phyloP scores from a whole-genome alignment of 2,329 filamentous ascomycete species.

The Aspergillus eucalypticola region DNA sequence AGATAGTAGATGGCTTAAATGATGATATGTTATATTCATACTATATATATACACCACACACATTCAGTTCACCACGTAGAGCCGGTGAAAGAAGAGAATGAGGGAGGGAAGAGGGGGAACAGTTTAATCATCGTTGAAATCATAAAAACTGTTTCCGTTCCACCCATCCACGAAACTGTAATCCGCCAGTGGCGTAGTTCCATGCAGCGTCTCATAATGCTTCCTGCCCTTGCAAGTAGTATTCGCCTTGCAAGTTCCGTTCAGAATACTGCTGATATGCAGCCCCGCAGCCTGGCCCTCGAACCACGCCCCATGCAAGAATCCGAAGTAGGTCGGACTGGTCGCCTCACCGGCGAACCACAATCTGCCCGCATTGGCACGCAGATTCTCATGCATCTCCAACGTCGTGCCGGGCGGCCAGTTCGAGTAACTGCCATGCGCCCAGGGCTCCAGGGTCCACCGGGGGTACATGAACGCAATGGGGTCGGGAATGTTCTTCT shows the following conservation, averaged over 20 bases:
- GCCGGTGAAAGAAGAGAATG: no score
- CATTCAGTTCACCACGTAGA: no score
- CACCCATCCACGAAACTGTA: slow-evolving; percentile 31
- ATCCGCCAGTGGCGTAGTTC: slow-evolving; percentile 27
- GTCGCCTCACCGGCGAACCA: slow-evolving; percentile 68
- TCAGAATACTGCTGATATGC: slow-evolving; percentile 26
- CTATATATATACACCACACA: no score
- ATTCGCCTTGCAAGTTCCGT: slow-evolving; percentile 21
- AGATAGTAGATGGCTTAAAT: not conserved
- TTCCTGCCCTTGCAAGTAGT: slow-evolving; percentile 20
- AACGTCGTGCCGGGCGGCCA: slow-evolving; percentile 66
- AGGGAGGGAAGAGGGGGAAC: not conserved
- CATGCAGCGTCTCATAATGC: slow-evolving; percentile 28
- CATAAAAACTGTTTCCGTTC: slow-evolving; percentile 29
- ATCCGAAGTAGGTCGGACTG: slow-evolving; percentile 64
- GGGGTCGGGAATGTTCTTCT: slow-evolving; percentile 59
- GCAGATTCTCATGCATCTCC: slow-evolving; percentile 66
- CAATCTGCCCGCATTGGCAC: slow-evolving; percentile 61
- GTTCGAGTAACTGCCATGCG: slow-evolving; percentile 66
- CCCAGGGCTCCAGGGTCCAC: slow-evolving; percentile 54
- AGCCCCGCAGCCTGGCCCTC: slow-evolving; percentile 52
- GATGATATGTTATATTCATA: not conserved
- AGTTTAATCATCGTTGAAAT: slow-evolving; percentile 21
- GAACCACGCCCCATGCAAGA: slow-evolving; percentile 63
- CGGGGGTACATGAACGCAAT: slow-evolving; percentile 62